Conservation (phyloP, 305 asterid genomes). For the Fraxinus angustifolia region DNA sequence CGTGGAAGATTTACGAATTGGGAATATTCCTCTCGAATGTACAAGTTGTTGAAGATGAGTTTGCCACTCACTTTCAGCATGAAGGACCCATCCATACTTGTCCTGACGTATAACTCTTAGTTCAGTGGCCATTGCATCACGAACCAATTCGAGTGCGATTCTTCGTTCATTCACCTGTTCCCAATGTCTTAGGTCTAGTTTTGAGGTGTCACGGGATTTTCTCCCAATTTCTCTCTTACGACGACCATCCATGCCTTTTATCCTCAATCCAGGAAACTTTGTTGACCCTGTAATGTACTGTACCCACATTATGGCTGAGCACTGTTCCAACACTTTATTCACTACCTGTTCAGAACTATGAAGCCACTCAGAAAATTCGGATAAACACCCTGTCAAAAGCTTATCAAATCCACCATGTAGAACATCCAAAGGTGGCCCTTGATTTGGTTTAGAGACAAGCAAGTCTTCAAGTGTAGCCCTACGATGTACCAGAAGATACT, state of each 20-base stretch:
- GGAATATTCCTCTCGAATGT: constrained; percentile 93
- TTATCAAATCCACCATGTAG: constrained; percentile 93
- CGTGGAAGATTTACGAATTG: constrained; percentile 49
- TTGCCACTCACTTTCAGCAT: constrained; percentile 99
- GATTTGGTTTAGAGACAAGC: constrained; percentile 84
- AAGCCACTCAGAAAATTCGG: constrained; percentile 84
- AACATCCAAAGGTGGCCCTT: constrained; percentile 67
- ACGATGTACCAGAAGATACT: constrained; percentile 89
- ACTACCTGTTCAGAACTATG: constrained; percentile 55
- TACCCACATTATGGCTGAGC: constrained; percentile 93
- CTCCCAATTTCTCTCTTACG: constrained; percentile 87
- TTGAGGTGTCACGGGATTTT: constrained; percentile 66
- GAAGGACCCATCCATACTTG: constrained; percentile 99
- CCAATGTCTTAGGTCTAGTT: constrained; percentile 81
- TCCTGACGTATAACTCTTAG: constrained; percentile 97
- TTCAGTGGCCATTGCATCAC: constrained; percentile 95
- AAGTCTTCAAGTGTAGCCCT: constrained; percentile 90
- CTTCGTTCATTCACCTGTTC: constrained; percentile 96
- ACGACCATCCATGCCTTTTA: constrained; percentile 91
- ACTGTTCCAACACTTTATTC: constrained; percentile 77
- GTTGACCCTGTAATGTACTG: constrained; percentile 87
- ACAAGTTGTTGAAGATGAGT: constrained; percentile 91
- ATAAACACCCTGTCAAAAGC: constrained; percentile 70
- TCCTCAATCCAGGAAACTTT: constrained; percentile 93
- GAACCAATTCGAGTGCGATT: constrained; percentile 89